Evolutionary conservation across 352 stramenopile genomes (phyloP).

Genomic region (Phytophthora meadii): DNA sequence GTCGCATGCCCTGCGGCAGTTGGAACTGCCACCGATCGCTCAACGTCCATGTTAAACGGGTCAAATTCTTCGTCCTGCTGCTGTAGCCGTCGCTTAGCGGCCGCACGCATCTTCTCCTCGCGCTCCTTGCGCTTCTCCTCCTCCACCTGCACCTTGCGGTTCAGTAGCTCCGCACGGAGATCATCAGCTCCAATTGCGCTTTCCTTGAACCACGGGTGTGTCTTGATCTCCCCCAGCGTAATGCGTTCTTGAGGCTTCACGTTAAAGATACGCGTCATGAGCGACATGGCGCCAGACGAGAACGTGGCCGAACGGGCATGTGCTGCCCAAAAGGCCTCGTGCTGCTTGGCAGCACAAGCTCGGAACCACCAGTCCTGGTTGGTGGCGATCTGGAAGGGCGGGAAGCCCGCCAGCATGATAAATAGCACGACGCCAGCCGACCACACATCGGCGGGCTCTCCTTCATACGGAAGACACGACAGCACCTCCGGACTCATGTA

Average conservation of each 20-base stretch:
- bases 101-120: conserved; percentile 58
- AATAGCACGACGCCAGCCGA: conserved; percentile 93
- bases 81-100: conserved; percentile 39
- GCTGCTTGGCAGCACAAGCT: conserved; percentile 70
- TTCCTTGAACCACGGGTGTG: conserved; percentile 71
- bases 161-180: conserved; percentile 60
- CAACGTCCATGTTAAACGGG: conserved; percentile 56
- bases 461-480: conserved; percentile 84
- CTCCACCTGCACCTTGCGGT: conserved; percentile 70
- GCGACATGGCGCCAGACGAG: conserved; percentile 71
- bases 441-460: conserved; percentile 91
- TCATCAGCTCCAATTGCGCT: conserved; percentile 45
- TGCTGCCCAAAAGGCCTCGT: conserved; percentile 83
- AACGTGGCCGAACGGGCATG: conserved; percentile 78
- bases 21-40: conserved; percentile 49
- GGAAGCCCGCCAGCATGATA: conserved; percentile 93
- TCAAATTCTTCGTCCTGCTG: conserved; percentile 66
- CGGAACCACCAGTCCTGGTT: conserved; percentile 93
- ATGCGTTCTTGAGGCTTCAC: conserved; percentile 78
- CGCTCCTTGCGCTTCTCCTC: conserved; percentile 75
- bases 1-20: conserved; percentile 25
- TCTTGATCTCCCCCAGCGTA: conserved; percentile 83
- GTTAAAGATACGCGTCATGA: conserved; percentile 77
- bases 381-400: conserved; percentile 91
- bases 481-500: conserved; percentile 96